phyloP scores from a whole-genome alignment of 768 basidiomycete genomes.

The Sporobolomyces roseus region DNA sequence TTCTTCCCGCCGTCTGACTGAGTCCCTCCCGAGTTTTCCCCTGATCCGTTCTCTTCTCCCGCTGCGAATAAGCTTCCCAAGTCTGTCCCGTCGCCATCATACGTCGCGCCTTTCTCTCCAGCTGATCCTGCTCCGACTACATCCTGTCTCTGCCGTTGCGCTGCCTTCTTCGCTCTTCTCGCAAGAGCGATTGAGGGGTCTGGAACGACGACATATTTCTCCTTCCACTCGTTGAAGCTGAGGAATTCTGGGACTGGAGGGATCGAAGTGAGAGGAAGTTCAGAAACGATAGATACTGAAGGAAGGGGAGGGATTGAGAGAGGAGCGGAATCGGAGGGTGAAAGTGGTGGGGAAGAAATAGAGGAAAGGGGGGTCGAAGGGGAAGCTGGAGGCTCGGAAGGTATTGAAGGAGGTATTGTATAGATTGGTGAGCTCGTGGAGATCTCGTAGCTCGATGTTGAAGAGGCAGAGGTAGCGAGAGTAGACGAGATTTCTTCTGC shows the following conservation, averaged over 20 bases:
- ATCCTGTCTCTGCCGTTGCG: slow-evolving; percentile 35
- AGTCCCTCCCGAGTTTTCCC: neutral
- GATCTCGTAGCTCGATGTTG: neutral
- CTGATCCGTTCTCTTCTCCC: neutral
- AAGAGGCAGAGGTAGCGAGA: neutral
- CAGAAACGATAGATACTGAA: slow-evolving; percentile 5
- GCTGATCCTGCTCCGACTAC: neutral
- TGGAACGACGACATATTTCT: slow-evolving; percentile 57
- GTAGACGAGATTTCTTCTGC: neutral
- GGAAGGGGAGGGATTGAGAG: neutral
- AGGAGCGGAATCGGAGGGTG: neutral
- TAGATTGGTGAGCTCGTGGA: neutral
- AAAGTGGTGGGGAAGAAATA: neutral
- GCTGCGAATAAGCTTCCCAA: slow-evolving; percentile 27
- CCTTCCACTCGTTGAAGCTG: slow-evolving; percentile 86
- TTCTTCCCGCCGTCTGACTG: neutral
- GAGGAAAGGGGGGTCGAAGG: neutral
- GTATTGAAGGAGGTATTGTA: neutral
- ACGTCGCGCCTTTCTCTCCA: neutral
- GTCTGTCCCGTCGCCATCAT: slow-evolving; percentile 33
- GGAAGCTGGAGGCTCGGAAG: neutral
- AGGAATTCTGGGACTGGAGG: slow-evolving; percentile 52
- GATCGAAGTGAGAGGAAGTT: slow-evolving; percentile 16
- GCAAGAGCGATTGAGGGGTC: slow-evolving; percentile 24
- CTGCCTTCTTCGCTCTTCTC: slow-evolving; percentile 27